Evolutionary conservation across 495 filamentous ascomycete species (phyloP), one percentile per base, ranked within the genome.

Genomic region (Tuber indicum): DNA sequence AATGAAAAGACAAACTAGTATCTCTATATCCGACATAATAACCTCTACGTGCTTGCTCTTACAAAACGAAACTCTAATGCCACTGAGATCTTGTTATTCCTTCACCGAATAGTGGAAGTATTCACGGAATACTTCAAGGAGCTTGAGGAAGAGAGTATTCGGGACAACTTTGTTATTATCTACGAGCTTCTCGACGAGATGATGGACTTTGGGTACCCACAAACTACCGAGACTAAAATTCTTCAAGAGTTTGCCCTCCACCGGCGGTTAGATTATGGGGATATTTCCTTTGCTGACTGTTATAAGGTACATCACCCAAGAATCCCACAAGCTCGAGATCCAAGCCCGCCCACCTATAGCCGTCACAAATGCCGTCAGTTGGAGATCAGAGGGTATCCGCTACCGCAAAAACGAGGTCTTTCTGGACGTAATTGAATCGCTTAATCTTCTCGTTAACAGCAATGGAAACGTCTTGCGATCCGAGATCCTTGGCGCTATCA

Each of bases 101-200:
- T 99, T 79, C 96, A 99, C 87, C 96, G 97, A 85, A 88, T 99
- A 73, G 96, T 99, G 81, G 96, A 98, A 86, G 96, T 98, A 71
- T 98, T 99, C 84, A 98, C 96, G 69, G 96, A 99, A 85, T 99
- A 99, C 87, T 99, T 99, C 88, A 99, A 99, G 85, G 95, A 97
- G 82, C 89, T 99, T 74, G 96, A 99, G 85, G 96, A 99, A 85
- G 96, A 99, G 86, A 97, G 93, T 84, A 99, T 99, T 84, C 92
- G 96, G 75, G 96, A 99, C 86, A 99, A 99, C 87, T 99, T 98
- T 81, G 96, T 99, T 85, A 89, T 99, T 82, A 99, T 99, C 82
- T 99, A 99, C 87, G 96, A 99, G 86, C 86, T 99, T 74, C 89
- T 99, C 79, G 96, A 99, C 84, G 96, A 99, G 87, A 99, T 99